A percentile compares a stretch with the other conserved stretches of the same genome.
These are phyloP conservation scores for Starmerella etchellsii DNA, from an alignment of 805 yeast genomes.

Conservation along the genomic window DNA sequence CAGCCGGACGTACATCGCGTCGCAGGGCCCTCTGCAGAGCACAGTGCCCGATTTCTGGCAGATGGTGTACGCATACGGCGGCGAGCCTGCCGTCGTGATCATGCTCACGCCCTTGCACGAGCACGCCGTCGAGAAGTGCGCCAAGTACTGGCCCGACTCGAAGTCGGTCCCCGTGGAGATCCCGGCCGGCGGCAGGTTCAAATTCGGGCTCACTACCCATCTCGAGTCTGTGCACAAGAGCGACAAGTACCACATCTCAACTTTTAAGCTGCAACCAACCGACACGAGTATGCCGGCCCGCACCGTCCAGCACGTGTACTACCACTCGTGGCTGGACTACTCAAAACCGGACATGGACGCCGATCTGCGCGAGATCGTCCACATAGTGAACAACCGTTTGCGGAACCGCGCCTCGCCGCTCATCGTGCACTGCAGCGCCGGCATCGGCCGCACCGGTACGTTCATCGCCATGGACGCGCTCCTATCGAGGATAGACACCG, in stretches of 20 bases:
- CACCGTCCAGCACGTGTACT: conserved; percentile 49
- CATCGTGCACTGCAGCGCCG: conserved; percentile 88
- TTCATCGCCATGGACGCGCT: conserved; percentile 57
- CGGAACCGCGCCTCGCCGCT: conserved; percentile 40
- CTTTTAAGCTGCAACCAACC: conserved; percentile 16
- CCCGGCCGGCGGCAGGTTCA: conserved; percentile 14
- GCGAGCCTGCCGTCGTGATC: conserved; percentile 46
- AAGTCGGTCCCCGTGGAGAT: conserved; percentile 12
- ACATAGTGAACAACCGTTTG: conserved; percentile 36
- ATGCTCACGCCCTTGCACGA: conserved; percentile 72
- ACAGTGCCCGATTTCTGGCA: conserved; percentile 82
- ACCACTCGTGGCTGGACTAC: conserved; percentile 74
- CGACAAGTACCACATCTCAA: conserved; percentile 21
- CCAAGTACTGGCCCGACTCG: conserved; percentile 58
- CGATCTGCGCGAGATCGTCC: conserved; percentile 42
- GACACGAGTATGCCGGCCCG: conserved; percentile 16
- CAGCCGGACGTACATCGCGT: conserved; percentile 45
- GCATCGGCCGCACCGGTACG: conserved; percentile 94
- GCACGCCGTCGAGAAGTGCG: conserved; percentile 68
- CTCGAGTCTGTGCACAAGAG: conserved; percentile 14
- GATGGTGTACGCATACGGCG: conserved; percentile 58
- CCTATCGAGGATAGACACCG: conserved; percentile 20
- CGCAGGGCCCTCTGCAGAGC: conserved; percentile 72
- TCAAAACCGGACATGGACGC: conserved; percentile 38
- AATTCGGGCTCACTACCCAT: conserved; percentile 17